Base-by-base conservation (phyloP, 1,284 basidiomycete species). In the Tremellales sp. region DNA sequence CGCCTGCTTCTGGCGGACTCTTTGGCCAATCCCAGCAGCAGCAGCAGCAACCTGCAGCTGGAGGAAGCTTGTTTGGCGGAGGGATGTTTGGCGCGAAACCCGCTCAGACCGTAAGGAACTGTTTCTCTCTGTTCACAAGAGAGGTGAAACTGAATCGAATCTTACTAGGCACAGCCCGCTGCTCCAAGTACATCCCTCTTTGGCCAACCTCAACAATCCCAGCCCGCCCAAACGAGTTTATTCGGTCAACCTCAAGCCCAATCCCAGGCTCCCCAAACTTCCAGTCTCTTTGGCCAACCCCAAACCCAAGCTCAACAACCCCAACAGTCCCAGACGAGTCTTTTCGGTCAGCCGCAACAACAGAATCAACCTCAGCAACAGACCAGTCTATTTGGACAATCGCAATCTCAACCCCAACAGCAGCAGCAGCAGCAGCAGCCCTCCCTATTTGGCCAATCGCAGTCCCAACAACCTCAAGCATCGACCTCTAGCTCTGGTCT, bases 351-450 rank as follows among this genome's bases (percentile, higher is more conserved):
- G 48, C 51, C 28, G 29, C 42, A 48, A 38, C 39, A 37, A 27
- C 47, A 45, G 18, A 26, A 28, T 14, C 37, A 40, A 26, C 27
- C 24, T 24, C 14, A 21, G 21, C 36, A 40, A 21, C 25, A 8
- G 16, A 21, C 6, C 26, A 29, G 36, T 12, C 28, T 57, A 26
- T 59, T 59, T 35, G 57, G 57, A n/a, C 43, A 50, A 28, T 51
- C 53, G 2, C 47, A 49, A 32, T 51, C 51, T 22, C 27, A 48
- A 2, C 54, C 56, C 21, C 54, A 58, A 16, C 59, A 59, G 38
- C 52, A 49, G 34, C 50, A 53, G 43, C 45, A 47, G 29, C 22
- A 40, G 6, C 35, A 51, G 14, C 51, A 56, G 43, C 40, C 45
- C 3, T 27, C 16, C 25, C 18, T 45, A 14, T 50, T 50, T 29